Evolutionary conservation across 371 early-diverging fungal genomes (phyloP).

Genomic region (Gilbertella persicaria): DNA sequence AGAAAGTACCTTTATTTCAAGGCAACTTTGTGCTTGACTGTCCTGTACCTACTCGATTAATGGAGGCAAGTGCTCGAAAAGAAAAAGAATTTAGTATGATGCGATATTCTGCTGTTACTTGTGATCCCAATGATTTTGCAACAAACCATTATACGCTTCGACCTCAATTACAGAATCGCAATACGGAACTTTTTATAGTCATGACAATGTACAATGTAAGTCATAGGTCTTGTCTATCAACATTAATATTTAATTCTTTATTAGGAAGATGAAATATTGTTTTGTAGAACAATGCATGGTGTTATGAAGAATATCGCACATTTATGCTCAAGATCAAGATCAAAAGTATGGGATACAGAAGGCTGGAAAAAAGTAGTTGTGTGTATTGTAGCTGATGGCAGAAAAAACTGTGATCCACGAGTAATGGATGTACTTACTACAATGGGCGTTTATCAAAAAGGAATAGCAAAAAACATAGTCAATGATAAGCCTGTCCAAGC

Average conservation of each 20-base stretch:
- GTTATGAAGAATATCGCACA: slow-evolving; percentile 82
- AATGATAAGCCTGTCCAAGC: slow-evolving; percentile 64
- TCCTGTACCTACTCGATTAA: slow-evolving; percentile 65
- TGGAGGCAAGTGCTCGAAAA: slow-evolving; percentile 54
- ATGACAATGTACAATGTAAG: slow-evolving; percentile 58
- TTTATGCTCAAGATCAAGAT: slow-evolving; percentile 64
- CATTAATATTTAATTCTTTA: not conserved
- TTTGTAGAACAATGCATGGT: slow-evolving; percentile 74
- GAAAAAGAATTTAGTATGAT: slow-evolving; percentile 72
- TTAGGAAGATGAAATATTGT: slow-evolving; percentile 63
- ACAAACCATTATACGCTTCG: slow-evolving; percentile 75
- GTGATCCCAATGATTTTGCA: slow-evolving; percentile 84
- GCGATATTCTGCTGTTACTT: slow-evolving; percentile 84
- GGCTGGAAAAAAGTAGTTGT: slow-evolving; percentile 87
- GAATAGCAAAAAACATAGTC: slow-evolving; percentile 64
- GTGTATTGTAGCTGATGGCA: slow-evolving; percentile 85
- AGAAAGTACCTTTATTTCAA: slow-evolving; percentile 21
- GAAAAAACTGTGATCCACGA: slow-evolving; percentile 63
- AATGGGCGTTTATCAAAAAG: slow-evolving; percentile 77
- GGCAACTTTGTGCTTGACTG: slow-evolving; percentile 77
- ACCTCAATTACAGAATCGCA: slow-evolving; percentile 71
- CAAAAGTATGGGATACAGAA: slow-evolving; percentile 69
- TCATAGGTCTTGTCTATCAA: no score
- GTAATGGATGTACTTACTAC: slow-evolving; percentile 59
- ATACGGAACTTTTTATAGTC: slow-evolving; percentile 89